phyloP scores from a whole-genome alignment of 805 yeast genomes.

The Candida michaelii region DNA sequence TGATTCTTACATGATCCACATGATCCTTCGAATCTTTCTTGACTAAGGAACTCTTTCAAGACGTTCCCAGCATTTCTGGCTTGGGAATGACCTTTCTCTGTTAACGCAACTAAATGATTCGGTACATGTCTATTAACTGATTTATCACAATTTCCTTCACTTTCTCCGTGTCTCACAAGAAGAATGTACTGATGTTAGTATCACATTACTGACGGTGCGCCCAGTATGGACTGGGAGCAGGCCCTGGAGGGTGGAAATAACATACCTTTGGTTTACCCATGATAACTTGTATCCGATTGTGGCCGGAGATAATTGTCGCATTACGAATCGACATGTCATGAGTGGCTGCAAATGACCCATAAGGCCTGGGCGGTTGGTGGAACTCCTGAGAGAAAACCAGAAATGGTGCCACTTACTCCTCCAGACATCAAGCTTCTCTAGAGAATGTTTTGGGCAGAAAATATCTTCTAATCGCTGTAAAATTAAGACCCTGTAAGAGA shows the following conservation, averaged over 20 bases:
- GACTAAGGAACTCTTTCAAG: slow-evolving; percentile 38
- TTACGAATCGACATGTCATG: neutral
- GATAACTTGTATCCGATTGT: neutral
- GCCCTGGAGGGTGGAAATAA: neutral
- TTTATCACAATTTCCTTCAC: slow-evolving; percentile 87
- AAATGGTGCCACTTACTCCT: too few species aligned
- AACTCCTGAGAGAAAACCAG: too few species aligned
- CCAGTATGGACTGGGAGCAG: too few species aligned
- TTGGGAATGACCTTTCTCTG: slow-evolving; percentile 66
- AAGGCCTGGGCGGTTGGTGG: too few species aligned
- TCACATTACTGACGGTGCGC: neutral
- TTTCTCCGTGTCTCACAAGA: slow-evolving; percentile 88
- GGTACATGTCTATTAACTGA: slow-evolving; percentile 74
- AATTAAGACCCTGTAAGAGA: too few species aligned
- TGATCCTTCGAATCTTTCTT: slow-evolving; percentile 31
- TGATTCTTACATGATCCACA: slow-evolving; percentile 4
- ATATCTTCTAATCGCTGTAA: too few species aligned
- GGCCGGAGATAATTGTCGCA: slow-evolving; percentile 1
- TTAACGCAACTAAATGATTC: slow-evolving; percentile 76
- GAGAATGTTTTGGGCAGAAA: too few species aligned
- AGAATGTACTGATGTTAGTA: slow-evolving; percentile 54
- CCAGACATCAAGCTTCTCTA: too few species aligned
- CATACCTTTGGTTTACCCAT: slow-evolving; percentile 15
- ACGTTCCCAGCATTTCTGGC: slow-evolving; percentile 60
- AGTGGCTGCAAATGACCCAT: slow-evolving; percentile 6